Base-by-base conservation (phyloP, 2,329 filamentous ascomycete genomes). In the Aspergillus aculeatinus region DNA sequence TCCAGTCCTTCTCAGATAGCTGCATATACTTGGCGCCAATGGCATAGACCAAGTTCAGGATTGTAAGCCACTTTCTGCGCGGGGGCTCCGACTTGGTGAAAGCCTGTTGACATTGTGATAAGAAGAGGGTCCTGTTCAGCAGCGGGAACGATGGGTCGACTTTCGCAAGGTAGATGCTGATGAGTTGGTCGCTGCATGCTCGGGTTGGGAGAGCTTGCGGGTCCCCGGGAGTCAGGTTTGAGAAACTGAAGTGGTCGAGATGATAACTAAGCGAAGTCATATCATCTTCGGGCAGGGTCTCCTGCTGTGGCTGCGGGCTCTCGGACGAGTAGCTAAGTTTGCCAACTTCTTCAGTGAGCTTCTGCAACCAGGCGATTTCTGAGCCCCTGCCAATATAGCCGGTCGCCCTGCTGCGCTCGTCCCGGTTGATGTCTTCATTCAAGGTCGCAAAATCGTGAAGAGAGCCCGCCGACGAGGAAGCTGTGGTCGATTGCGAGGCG, bases 1-100 rank as follows among this genome's bases (percentile, higher is more conserved):
- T 19, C n/a, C 31, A 51, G 12, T 11, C 27, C 19, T 33, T 58
- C 39, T 9, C 39, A 9, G 35, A 49, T 21, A 74, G 64, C 25
- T 71, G 67, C 9, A 73, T 67, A 59, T 77, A 72, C 54, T 70
- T 70, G 10, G 75, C 72, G 11, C 70, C 72, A 50, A 77, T 74
- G 10, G 77, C 77, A 63, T 79, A 76, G 14, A 79, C 74, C 44
- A 76, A 61, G 58, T 79, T 79, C 49, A 79, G 57, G 29, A 77
- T 74, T 3, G 77, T 73, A 42, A 78, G 67, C 74, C 74, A 76
- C 61, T 72, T 72, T 25, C 69, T 67, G 2, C 5, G 16, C 14
- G 73, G 70, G 2, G 74, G 72, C 57, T 68, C 64, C 10, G 70
- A 62, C 42, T 65, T 55, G 14, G 64, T 59, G 21, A 57, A 58